Percentiles rank a stretch among this genome's conserved stretches.
Conservation (phyloP, 805 yeast species). For the Wickerhamomyces pijperi region DNA sequence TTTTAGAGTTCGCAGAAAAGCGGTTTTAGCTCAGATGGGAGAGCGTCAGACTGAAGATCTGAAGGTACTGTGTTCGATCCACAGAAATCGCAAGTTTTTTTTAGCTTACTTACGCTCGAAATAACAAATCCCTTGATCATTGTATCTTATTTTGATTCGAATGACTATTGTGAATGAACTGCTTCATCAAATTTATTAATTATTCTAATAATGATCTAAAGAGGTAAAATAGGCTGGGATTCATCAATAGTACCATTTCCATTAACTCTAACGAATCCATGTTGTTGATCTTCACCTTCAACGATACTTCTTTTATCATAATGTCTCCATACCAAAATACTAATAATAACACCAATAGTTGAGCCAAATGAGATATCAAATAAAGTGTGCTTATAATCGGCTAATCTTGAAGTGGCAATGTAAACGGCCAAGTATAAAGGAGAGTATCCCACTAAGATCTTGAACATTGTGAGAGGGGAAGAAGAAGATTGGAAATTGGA, state of each 20-base stretch:
- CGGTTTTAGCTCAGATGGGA: neutral
- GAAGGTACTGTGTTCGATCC: neutral
- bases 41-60: neutral
- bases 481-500: neutral
- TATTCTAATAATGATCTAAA: no score
- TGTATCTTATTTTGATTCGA: no score
- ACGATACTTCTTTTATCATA: neutral
- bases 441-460: neutral
- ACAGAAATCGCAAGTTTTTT: conserved; percentile 14
- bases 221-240: neutral
- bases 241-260: no score
- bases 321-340: neutral
- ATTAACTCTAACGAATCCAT: neutral
- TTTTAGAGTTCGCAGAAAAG: no score
- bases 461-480: neutral
- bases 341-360: neutral
- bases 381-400: neutral
- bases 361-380: neutral
- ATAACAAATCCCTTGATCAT: no score
- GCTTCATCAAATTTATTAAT: no score
- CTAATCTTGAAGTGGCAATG: neutral
- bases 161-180: no score
- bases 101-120: no score
- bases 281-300: neutral
- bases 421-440: neutral